Base-by-base conservation (phyloP, 2,329 filamentous ascomycete genomes). In the Diaporthe eres region DNA sequence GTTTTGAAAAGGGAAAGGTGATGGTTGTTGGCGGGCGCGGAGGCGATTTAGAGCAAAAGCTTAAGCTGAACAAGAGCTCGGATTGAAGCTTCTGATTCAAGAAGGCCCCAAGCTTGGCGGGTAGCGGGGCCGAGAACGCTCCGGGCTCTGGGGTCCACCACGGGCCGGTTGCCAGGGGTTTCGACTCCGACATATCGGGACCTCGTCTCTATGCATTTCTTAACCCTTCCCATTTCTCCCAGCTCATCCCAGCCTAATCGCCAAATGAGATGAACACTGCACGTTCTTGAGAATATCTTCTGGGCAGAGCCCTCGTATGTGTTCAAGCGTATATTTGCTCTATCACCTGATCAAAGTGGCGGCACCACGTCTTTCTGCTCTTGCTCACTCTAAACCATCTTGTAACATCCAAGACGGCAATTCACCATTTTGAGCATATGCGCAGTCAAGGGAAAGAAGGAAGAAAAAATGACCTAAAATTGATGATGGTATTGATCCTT, bases 401-500 rank as follows among this genome's bases (percentile, higher is more conserved):
- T 60, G 34, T 22, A 22, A 10, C 8, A 31, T 31, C 22, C 17
- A 4, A 37, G 42, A 49, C 44, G 12, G 7, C 6, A 9, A 22
- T 47, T 22, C 15, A 31, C 44, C 17, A 37, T 9, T 31, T 37
- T 34, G 19, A n/a, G n/a, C 1, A 7, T n/a, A 8, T n/a, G 15
- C 9, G 2, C 8, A 31, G 22, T 28, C 15, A 34, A 28, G 28
- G 22, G 13, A 7, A 42, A 25, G 1, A 22, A 70, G 4, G 31
- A 19, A 37, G 31, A 34, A 28, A 28, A 12, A 68, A 25, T 42
- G 13, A 68, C 19, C 19, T 68, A 10, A 53, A 25, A 25, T 51
- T 19, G 34, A 39, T 17, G 19, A n/a, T 53, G 63, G 63, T 68
- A 68, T 68, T 53, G 47, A 25, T 31, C 63, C 63, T 53, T 53